Conservation (phyloP, 2,329 filamentous ascomycete species). For the Scortechinia acanthostroma region DNA sequence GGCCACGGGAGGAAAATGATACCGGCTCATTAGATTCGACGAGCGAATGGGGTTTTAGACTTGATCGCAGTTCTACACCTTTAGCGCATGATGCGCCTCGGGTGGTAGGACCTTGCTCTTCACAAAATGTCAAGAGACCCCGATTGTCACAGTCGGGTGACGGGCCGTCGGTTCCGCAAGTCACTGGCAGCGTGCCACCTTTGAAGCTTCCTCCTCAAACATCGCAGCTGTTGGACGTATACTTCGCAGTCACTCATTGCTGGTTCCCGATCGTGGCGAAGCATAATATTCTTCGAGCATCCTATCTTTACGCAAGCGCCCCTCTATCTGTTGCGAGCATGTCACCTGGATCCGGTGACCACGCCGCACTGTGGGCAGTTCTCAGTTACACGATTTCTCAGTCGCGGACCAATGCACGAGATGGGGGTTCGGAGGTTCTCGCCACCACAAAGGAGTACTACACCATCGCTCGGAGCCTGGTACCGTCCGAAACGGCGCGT, state of each 20-base stretch:
- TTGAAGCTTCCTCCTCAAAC: conserved; percentile 36
- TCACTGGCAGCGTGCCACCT: conserved; percentile 5
- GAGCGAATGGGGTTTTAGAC: neutral
- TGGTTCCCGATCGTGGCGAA: conserved; percentile 55
- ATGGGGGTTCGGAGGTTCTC: conserved; percentile 8
- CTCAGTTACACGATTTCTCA: conserved; percentile 28
- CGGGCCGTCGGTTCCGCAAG: neutral
- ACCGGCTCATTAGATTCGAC: too few species aligned
- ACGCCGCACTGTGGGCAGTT: conserved; percentile 31
- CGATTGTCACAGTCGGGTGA: neutral
- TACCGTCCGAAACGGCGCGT: conserved; percentile 25
- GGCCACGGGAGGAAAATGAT: neutral
- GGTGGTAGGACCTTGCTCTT: neutral
- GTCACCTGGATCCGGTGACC: conserved; percentile 24
- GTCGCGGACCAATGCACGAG: conserved; percentile 8
- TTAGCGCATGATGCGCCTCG: neutral
- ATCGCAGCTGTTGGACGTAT: conserved; percentile 43
- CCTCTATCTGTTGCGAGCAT: conserved; percentile 19
- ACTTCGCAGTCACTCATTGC: conserved; percentile 47
- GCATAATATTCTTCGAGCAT: conserved; percentile 42
- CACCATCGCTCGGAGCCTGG: conserved; percentile 19
- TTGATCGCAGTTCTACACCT: neutral
- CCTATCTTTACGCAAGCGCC: conserved; percentile 41
- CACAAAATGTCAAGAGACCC: neutral
- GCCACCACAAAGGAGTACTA: conserved; percentile 21